These are phyloP conservation scores for Apodospora peruviana DNA, from an alignment of 495 filamentous ascomycete genomes.

Conservation along the genomic window DNA sequence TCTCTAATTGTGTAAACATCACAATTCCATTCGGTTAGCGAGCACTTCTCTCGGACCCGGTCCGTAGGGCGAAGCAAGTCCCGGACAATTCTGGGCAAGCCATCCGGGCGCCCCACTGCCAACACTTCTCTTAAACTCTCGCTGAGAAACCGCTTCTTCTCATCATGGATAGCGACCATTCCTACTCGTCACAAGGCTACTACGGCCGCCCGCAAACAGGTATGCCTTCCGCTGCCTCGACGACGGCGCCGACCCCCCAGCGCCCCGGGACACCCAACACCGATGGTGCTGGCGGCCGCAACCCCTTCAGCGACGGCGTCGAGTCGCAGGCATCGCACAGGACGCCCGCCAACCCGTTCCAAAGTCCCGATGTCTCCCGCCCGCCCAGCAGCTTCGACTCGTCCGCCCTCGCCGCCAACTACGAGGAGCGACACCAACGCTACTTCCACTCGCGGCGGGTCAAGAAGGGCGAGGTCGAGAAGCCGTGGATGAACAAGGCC, in stretches of 20 bases:
- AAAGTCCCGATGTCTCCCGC: conserved; percentile 50
- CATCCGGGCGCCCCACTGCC: no score
- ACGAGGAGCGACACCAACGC: conserved; percentile 31
- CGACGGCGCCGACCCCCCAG: conserved; percentile 28
- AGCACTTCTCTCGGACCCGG: not conserved
- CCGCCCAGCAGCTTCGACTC: conserved; percentile 48
- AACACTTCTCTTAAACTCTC: not conserved
- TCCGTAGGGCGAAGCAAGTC: not conserved
- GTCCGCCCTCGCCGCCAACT: conserved; percentile 31
- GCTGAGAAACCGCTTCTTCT: not conserved
- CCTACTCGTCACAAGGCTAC: conserved; percentile 5
- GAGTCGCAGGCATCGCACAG: conserved; percentile 31
- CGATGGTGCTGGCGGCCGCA: conserved; percentile 15
- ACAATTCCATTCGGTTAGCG: no score
- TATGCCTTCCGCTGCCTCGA: conserved; percentile 18
- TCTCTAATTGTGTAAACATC: no score
- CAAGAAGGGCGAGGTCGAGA: conserved; percentile 61
- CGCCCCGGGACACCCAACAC: conserved; percentile 35
- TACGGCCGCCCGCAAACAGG: conserved; percentile 5
- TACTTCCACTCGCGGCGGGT: conserved; percentile 76
- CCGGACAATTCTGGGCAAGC: not conserved
- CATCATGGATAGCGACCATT: conserved; percentile 2
- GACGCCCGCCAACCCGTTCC: conserved; percentile 46
- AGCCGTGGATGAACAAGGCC: conserved; percentile 61
- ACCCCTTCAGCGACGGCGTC: conserved; percentile 29